A percentile compares a stretch with the other conserved stretches of the same genome.
phyloP scores from a whole-genome alignment of 108 stramenopile species.

The Schizochytrium sp. region DNA sequence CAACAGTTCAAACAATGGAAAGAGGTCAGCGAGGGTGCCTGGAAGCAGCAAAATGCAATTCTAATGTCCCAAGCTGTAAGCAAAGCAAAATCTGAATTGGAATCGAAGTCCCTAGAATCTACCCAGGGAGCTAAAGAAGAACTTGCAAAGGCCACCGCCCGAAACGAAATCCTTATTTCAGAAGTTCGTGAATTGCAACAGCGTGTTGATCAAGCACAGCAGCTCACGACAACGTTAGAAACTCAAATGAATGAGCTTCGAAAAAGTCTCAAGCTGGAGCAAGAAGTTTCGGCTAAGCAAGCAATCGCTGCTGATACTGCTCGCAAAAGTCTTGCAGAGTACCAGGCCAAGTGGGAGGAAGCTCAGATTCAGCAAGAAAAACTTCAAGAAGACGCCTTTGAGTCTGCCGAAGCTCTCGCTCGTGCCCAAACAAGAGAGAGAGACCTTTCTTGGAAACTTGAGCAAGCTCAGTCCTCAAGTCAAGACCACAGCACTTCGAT shows the following conservation, averaged over 20 bases:
- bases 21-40: constrained; percentile 42
- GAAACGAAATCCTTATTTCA: constrained; percentile 6
- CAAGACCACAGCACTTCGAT: too few relatives aligned
- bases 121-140: not conserved
- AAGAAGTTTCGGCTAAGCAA: not conserved
- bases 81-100: not conserved
- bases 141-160: not conserved
- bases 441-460: not conserved
- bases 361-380: not conserved
- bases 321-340: too few relatives aligned
- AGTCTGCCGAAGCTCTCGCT: not conserved
- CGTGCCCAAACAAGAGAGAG: not conserved
- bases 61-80: not conserved
- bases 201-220: not conserved
- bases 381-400: constrained; percentile 7
- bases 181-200: not conserved
- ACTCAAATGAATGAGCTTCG: not conserved
- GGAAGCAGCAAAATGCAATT: not conserved
- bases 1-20: constrained; percentile 4
- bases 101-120: not conserved
- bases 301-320: not conserved
- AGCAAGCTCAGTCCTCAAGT: not conserved
- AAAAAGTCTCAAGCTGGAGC: too few relatives aligned
- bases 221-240: not conserved
- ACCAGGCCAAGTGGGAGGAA: too few relatives aligned